Percentiles rank a stretch among this genome's conserved stretches.
Evolutionary conservation across 495 filamentous ascomycete genomes (phyloP).

Genomic region (Filosporella fistucella): DNA sequence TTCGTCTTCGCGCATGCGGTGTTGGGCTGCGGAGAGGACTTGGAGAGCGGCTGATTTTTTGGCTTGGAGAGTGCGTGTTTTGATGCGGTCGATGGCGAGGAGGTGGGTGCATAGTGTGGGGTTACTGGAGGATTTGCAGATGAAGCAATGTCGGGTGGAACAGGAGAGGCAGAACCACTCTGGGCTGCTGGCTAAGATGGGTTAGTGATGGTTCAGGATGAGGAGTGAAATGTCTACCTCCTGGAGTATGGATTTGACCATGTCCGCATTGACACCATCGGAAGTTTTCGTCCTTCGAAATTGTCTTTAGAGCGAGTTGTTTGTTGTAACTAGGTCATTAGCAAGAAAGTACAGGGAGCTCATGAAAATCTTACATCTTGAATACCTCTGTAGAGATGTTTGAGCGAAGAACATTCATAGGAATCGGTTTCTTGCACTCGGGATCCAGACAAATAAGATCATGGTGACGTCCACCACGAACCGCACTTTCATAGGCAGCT

Average conservation of each 20-base stretch:
- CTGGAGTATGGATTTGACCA: slow-evolving; percentile 10
- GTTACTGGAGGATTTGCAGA: neutral
- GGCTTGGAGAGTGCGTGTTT: neutral
- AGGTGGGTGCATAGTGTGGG: slow-evolving; percentile 8
- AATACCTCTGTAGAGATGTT: slow-evolving; percentile 1
- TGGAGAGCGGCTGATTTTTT: neutral
- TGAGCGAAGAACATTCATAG: neutral
- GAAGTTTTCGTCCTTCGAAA: slow-evolving; percentile 9
- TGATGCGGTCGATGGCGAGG: neutral
- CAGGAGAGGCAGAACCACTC: slow-evolving; percentile 12
- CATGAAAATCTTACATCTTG: slow-evolving; percentile 1
- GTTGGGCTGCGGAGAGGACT: neutral
- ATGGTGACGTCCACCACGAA: neutral
- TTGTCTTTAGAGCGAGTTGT: neutral
- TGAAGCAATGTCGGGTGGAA: slow-evolving; percentile 10
- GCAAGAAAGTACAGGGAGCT: neutral
- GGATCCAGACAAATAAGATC: slow-evolving; percentile 8
- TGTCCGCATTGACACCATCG: slow-evolving; percentile 15
- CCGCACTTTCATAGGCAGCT: slow-evolving; percentile 1
- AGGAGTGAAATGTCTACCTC: neutral
- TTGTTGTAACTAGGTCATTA: slow-evolving; percentile 8
- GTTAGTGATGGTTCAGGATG: neutral
- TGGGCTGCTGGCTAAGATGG: slow-evolving; percentile 1
- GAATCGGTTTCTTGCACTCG: slow-evolving; percentile 3
- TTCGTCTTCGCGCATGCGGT: neutral